phyloP scores from a whole-genome alignment of 352 stramenopile species.

The Phytopythium oedochilum region DNA sequence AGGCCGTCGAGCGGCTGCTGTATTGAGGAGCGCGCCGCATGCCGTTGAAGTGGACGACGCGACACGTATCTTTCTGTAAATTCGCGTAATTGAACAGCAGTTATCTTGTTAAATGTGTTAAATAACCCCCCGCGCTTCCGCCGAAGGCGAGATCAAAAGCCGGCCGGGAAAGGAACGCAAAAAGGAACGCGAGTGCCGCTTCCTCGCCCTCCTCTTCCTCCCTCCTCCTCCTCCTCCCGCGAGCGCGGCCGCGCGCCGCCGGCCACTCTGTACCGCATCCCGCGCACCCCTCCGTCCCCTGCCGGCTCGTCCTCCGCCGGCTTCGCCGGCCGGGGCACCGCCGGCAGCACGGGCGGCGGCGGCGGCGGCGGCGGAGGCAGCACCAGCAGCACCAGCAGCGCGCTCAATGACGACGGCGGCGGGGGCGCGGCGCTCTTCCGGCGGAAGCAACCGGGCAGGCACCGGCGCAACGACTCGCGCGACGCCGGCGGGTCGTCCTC shows the following conservation, averaged over 20 bases:
- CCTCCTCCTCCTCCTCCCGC: not conserved
- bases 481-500: not conserved
- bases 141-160: too few relatives aligned
- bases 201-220: not conserved
- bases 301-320: not conserved
- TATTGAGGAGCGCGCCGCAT: conserved; percentile 11
- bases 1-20: conserved; percentile 22
- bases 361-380: not conserved
- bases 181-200: too few relatives aligned
- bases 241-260: not conserved
- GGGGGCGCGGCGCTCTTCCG: conserved; percentile 2
- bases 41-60: too few relatives aligned
- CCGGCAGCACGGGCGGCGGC: conserved; percentile 2
- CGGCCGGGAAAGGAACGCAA: too few relatives aligned
- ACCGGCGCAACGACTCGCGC: not conserved
- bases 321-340: conserved; percentile 3
- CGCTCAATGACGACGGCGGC: not conserved
- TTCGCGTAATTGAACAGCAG: too few relatives aligned
- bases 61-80: too few relatives aligned
- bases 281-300: conserved; percentile 1
- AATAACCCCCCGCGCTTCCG: too few relatives aligned
- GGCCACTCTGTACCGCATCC: conserved; percentile 6
- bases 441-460: not conserved
- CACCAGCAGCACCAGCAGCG: not conserved
- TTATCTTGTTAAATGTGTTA: too few relatives aligned